A percentile compares a stretch with the other conserved stretches of the same genome.
phyloP scores from a whole-genome alignment of 768 basidiomycete genomes.

The Dioszegia aurantiaca region DNA sequence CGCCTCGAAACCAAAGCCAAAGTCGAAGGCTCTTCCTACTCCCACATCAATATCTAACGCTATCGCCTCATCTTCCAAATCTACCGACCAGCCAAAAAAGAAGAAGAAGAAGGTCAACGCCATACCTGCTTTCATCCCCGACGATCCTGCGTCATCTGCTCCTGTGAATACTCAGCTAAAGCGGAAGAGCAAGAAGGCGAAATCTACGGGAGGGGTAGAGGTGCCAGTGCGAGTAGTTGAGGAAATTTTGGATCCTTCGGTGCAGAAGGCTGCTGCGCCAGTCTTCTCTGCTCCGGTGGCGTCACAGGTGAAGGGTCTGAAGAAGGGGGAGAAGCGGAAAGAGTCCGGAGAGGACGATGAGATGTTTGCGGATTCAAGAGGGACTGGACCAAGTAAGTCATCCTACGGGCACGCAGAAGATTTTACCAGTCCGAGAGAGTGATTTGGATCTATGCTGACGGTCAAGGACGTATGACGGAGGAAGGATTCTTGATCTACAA shows the following conservation, averaged over 20 bases:
- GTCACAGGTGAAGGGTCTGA: constrained; percentile 10
- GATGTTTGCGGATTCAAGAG: constrained; percentile 49
- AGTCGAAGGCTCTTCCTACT: neutral
- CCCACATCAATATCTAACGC: constrained; percentile 3
- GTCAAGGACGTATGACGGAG: constrained; percentile 50
- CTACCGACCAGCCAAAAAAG: constrained; percentile 19
- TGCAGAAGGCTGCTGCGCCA: neutral
- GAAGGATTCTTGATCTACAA: constrained; percentile 53
- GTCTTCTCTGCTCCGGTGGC: constrained; percentile 2
- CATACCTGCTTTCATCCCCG: constrained; percentile 11
- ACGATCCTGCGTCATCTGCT: neutral
- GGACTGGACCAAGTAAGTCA: constrained; percentile 42
- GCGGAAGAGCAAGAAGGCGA: neutral
- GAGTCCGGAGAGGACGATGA: constrained; percentile 40
- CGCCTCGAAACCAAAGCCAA: constrained; percentile 9
- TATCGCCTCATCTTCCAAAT: constrained; percentile 5
- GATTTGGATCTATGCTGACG: too few species aligned
- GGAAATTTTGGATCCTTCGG: constrained; percentile 27
- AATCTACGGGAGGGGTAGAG: neutral
- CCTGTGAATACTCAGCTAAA: neutral
- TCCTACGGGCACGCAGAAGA: too few species aligned
- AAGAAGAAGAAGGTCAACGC: constrained; percentile 40
- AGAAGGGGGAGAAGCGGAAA: constrained; percentile 27
- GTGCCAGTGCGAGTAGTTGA: constrained; percentile 10
- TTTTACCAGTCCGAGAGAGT: too few species aligned